Conservation (phyloP, 1,284 basidiomycete species). For the Entoloma clypeatum region DNA sequence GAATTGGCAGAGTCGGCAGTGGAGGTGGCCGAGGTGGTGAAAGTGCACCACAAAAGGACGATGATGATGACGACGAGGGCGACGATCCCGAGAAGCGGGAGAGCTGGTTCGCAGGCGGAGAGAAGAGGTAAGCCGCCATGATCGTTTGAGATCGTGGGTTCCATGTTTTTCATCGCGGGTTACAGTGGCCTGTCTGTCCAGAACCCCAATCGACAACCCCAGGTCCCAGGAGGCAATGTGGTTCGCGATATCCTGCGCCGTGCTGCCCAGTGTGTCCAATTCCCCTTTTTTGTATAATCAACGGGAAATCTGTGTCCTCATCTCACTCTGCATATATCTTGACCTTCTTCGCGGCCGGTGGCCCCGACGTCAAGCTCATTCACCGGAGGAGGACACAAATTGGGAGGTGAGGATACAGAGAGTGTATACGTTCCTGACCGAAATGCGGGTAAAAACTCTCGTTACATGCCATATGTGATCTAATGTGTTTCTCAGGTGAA, state of each 20-base stretch:
- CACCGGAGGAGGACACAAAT: slow-evolving; percentile 71
- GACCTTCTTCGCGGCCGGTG: too few relatives aligned
- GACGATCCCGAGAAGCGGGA: slow-evolving; percentile 46
- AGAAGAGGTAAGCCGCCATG: slow-evolving; percentile 63
- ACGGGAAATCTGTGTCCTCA: background rate
- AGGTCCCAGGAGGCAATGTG: slow-evolving; percentile 58
- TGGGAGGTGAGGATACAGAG: slow-evolving; percentile 85
- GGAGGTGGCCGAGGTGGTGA: slow-evolving; percentile 19
- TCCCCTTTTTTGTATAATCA: slow-evolving; percentile 6
- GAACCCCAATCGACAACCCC: slow-evolving; percentile 62
- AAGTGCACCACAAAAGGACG: slow-evolving; percentile 11
- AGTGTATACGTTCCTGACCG: slow-evolving; percentile 74
- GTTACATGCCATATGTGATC: slow-evolving; percentile 2
- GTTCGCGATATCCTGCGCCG: slow-evolving; percentile 81
- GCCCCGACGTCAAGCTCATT: slow-evolving; percentile 38
- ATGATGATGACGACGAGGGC: slow-evolving; percentile 47
- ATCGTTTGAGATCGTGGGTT: background rate
- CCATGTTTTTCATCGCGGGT: background rate
- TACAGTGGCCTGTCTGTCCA: slow-evolving; percentile 85
- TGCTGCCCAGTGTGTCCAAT: slow-evolving; percentile 67
- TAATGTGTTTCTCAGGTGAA: slow-evolving; percentile 20
- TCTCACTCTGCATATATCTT: background rate
- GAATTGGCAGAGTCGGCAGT: slow-evolving; percentile 37
- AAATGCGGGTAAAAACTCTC: slow-evolving; percentile 28
- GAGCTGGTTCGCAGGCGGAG: slow-evolving; percentile 84